Percentiles rank a stretch among this genome's conserved stretches.
phyloP scores from a whole-genome alignment of 1,284 basidiomycete genomes.

The Moniliophthora roreri region DNA sequence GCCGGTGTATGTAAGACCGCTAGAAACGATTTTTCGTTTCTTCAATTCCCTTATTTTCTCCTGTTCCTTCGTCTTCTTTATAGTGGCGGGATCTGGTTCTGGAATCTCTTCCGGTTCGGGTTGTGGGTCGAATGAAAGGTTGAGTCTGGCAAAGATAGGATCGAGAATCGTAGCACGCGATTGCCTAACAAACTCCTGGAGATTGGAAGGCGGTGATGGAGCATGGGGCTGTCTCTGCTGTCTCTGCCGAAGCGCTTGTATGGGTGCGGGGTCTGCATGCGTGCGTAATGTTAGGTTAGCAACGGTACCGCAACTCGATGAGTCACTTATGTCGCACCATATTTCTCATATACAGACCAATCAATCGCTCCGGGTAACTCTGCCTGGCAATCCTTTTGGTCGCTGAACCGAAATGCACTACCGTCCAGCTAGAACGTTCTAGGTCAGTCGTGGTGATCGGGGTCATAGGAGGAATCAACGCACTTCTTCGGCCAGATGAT shows the following conservation, averaged over 20 bases:
- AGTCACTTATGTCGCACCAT: conserved; percentile 34
- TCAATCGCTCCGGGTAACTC: conserved; percentile 44
- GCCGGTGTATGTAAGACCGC: conserved; percentile 31
- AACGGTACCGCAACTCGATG: not conserved
- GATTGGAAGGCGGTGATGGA: conserved; percentile 42
- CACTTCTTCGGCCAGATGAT: conserved; percentile 25
- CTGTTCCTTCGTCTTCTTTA: conserved; percentile 10
- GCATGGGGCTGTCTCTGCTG: conserved; percentile 34
- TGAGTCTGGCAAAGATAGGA: conserved; percentile 48
- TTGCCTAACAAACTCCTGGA: conserved; percentile 60
- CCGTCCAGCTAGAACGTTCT: conserved; percentile 34
- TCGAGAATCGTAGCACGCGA: conserved; percentile 56
- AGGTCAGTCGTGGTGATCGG: conserved; percentile 16
- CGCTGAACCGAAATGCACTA: conserved; percentile 41
- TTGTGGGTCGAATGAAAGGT: conserved; percentile 11
- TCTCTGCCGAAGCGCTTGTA: conserved; percentile 43
- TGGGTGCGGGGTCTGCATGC: conserved; percentile 35
- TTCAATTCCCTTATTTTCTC: conserved; percentile 58
- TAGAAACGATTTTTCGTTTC: conserved; percentile 43
- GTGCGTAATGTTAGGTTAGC: conserved; percentile 4
- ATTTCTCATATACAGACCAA: conserved; percentile 48
- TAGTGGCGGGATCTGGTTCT: conserved; percentile 30
- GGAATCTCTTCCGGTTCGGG: conserved; percentile 36
- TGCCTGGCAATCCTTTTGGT: conserved; percentile 37
- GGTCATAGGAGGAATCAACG: not conserved